Conservation (phyloP, 2,329 filamentous ascomycete species). For the Bretziella fagacearum region DNA sequence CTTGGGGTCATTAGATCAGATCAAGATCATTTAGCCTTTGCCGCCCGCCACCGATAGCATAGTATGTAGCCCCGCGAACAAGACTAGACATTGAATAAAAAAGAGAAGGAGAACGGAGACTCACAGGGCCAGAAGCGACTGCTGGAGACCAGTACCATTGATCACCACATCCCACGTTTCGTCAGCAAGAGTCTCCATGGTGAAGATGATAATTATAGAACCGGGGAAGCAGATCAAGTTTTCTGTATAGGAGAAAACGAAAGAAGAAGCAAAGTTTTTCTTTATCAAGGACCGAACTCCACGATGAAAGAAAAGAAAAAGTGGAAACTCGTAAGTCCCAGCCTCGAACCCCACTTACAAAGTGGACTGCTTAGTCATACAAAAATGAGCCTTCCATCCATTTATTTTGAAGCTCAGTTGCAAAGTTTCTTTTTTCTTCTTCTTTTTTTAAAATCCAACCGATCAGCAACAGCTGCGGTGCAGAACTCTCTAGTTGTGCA, state of each 20-base stretch:
- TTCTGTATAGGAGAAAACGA: constrained; percentile 11
- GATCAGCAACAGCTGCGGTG: constrained; percentile 20
- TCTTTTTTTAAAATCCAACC: constrained; percentile 24
- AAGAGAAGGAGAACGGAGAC: constrained; percentile 20
- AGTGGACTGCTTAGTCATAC: constrained; percentile 10
- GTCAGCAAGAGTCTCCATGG: constrained; percentile 59
- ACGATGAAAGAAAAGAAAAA: background rate
- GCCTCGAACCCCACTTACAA: constrained; percentile 8
- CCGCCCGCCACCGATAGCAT: constrained; percentile 17
- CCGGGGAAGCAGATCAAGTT: background rate
- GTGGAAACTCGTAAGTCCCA: constrained; percentile 1
- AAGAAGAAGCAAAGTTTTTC: constrained; percentile 15
- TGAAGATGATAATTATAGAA: constrained; percentile 13
- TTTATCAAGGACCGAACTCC: background rate
- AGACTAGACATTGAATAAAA: constrained; percentile 18
- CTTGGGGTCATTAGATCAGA: constrained; percentile 31
- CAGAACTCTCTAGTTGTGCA: constrained; percentile 17
- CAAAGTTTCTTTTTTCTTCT: constrained; percentile 21
- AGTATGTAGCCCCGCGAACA: background rate
- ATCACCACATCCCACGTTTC: constrained; percentile 67
- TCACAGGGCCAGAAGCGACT: constrained; percentile 68
- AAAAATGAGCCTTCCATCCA: background rate
- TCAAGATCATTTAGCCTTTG: constrained; percentile 3
- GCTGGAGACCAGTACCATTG: constrained; percentile 58
- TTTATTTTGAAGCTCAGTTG: constrained; percentile 15